These are phyloP conservation scores for Dinochytrium kinnereticum DNA, from an alignment of 371 early-diverging fungal genomes.

Conservation along the genomic window DNA sequence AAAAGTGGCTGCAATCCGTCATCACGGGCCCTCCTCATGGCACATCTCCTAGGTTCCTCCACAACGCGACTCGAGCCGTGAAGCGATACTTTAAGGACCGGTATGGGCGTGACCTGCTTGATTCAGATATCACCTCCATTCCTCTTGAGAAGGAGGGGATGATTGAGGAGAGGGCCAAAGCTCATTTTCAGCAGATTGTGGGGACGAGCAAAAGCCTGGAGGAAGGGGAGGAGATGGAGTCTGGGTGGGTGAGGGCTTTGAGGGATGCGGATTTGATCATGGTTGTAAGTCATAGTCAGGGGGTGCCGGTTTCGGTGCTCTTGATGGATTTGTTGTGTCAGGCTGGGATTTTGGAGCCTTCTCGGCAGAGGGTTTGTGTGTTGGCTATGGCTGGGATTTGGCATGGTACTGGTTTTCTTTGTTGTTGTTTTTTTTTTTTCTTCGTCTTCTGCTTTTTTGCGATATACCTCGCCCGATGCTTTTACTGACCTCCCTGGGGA, in stretches of 20 bases:
- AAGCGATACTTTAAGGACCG: constrained; percentile 5
- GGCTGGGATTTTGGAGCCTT: constrained; percentile 58
- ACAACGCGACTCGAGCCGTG: constrained; percentile 11
- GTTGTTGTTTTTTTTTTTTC: not conserved
- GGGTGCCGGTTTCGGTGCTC: constrained; percentile 77
- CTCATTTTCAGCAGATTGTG: constrained; percentile 58
- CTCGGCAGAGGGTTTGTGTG: constrained; percentile 67
- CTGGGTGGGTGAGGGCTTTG: not conserved
- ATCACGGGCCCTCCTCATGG: constrained; percentile 78
- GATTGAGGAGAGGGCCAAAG: constrained; percentile 70
- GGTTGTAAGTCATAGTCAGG: constrained; percentile 83
- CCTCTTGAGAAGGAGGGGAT: constrained; percentile 81
- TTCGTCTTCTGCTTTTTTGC: not conserved
- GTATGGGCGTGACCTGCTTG: not conserved
- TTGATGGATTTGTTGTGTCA: constrained; percentile 67
- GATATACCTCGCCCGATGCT: too few species aligned
- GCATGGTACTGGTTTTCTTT: constrained; percentile 53
- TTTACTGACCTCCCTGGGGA: too few species aligned
- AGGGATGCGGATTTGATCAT: constrained; percentile 70
- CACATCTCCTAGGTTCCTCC: constrained; percentile 68
- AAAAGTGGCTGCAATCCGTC: constrained; percentile 24
- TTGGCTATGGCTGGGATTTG: constrained; percentile 86
- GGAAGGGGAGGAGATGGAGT: not conserved
- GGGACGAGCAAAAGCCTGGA: not conserved
- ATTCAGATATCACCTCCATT: constrained; percentile 57